Evolutionary conservation across 352 stramenopile genomes (phyloP), one percentile per base, ranked within the genome.

Genomic region (Thalassiosira exigua): DNA sequence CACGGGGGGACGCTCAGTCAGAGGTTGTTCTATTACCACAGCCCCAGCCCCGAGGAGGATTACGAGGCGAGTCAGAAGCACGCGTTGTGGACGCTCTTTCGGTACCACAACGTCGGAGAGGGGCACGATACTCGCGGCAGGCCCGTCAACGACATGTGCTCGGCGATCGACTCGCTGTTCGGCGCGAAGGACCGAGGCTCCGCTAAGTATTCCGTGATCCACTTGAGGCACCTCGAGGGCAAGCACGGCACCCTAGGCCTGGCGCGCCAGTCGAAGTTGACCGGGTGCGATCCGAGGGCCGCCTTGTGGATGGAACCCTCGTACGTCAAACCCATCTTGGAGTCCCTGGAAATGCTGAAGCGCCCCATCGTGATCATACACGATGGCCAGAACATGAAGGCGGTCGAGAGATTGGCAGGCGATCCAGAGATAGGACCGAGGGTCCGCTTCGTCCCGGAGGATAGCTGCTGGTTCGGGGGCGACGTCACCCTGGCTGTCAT

Each of bases 311-410:
- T 71, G 46, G 14, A 21, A 4, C 62, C 62, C 14, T n/a, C 39
- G 3, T 70, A 70, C 42, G 33, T 70, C 46, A 39, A 58, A 51
- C 36, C 26, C 2, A 71, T 71, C 26, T 24, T 71, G 12, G 36
- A 41, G 12, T 21, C 42, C 22, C 42, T 48, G 11, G n/a, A 27
- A 1, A 51, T 58, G 27, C 42, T 71, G 42, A 7, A 61, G 21
- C 29, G 52, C 14, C 62, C 62, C 0, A 61, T 71, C 27, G 44
- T 44, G 53, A 12, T 71, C 12, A 71, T 71, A 33, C 14, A 11
- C 22, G 62, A 71, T 61, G 17, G 30, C 11, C 42, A 51, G 44
- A 59, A 61, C 12, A 14, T 17, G 5, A 21, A 51, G 1, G 24
- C 30, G 0, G 14, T 71, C 26, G 17, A 51, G 24, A 19, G 32